A percentile compares a stretch with the other conserved stretches of the same genome.
phyloP scores from a whole-genome alignment of 164 flowering plant genomes.

The Amborella trichopoda region DNA sequence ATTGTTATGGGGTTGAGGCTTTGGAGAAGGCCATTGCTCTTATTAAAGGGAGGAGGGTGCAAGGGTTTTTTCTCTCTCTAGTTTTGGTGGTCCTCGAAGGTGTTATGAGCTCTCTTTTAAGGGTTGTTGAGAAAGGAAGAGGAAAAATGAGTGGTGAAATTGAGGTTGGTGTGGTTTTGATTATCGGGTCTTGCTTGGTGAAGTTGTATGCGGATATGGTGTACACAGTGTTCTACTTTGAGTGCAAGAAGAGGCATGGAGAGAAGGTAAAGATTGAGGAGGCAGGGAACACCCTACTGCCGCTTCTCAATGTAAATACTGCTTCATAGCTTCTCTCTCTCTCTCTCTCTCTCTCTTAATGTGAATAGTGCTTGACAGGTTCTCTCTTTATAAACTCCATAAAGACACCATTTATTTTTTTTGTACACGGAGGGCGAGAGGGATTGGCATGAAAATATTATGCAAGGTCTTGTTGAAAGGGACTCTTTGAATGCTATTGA shows the following conservation, averaged over 20 bases:
- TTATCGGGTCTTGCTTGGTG: constrained; percentile 4
- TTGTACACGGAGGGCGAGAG: no score
- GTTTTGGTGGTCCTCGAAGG: background rate
- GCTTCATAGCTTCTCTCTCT: no score
- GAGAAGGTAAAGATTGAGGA: constrained; percentile 4
- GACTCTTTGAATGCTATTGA: no score
- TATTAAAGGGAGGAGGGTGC: constrained; percentile 14
- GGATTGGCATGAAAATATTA: no score
- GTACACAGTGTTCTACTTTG: constrained; percentile 13
- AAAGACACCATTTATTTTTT: no score
- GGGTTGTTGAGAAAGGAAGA: background rate
- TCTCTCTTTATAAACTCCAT: no score
- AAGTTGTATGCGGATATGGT: constrained; percentile 6
- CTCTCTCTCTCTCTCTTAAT: no score
- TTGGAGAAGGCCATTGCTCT: constrained; percentile 9
- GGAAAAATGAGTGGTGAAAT: background rate
- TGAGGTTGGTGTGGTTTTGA: background rate
- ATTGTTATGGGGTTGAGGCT: constrained; percentile 8
- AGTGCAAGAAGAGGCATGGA: constrained; percentile 9
- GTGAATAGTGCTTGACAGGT: no score
- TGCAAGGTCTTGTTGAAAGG: no score
- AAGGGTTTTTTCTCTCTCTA: constrained; percentile 8
- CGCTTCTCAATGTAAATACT: no score
- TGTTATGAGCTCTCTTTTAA: background rate
- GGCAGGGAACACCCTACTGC: no score